Conservation (phyloP, 805 yeast genomes). For the Clavispora fructus region DNA sequence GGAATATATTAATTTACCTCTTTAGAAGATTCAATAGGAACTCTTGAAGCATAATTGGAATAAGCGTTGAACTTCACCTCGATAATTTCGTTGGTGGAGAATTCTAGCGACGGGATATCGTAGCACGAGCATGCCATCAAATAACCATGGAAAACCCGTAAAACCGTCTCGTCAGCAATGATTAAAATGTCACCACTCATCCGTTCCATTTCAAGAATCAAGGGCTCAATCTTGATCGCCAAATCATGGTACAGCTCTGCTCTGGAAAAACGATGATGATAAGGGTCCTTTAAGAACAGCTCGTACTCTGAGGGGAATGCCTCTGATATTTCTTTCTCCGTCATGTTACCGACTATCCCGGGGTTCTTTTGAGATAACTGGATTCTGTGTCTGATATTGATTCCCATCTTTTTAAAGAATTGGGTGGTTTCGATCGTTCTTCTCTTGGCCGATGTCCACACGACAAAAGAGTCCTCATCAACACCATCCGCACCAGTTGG, state of each 20-base stretch:
- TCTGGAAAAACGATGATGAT: slow-evolving; percentile 86
- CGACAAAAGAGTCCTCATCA: slow-evolving; percentile 59
- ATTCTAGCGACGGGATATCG: slow-evolving; percentile 77
- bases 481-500: slow-evolving; percentile 53
- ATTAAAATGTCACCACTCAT: slow-evolving; percentile 82
- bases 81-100: slow-evolving; percentile 77
- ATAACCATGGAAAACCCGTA: slow-evolving; percentile 88
- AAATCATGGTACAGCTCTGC: slow-evolving; percentile 95
- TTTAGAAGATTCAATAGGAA: slow-evolving; percentile 21
- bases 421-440: slow-evolving; percentile 79
- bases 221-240: slow-evolving; percentile 90
- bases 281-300: slow-evolving; percentile 70
- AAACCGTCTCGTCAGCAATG: slow-evolving; percentile 88
- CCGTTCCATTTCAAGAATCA: slow-evolving; percentile 89
- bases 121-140: slow-evolving; percentile 85
- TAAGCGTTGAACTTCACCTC: slow-evolving; percentile 87
- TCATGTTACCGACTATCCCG: slow-evolving; percentile 73
- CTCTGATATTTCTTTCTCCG: slow-evolving; percentile 51
- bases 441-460: slow-evolving; percentile 93
- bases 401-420: slow-evolving; percentile 57
- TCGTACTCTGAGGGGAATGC: slow-evolving; percentile 67
- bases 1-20: background rate
- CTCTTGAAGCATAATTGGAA: slow-evolving; percentile 55
- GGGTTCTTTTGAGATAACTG: slow-evolving; percentile 87
- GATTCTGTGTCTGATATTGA: slow-evolving; percentile 67